A percentile compares a stretch with the other conserved stretches of the same genome.
These are phyloP conservation scores for Areca catechu DNA, from an alignment of 176 grass and related monocot species.

Conservation along the genomic window DNA sequence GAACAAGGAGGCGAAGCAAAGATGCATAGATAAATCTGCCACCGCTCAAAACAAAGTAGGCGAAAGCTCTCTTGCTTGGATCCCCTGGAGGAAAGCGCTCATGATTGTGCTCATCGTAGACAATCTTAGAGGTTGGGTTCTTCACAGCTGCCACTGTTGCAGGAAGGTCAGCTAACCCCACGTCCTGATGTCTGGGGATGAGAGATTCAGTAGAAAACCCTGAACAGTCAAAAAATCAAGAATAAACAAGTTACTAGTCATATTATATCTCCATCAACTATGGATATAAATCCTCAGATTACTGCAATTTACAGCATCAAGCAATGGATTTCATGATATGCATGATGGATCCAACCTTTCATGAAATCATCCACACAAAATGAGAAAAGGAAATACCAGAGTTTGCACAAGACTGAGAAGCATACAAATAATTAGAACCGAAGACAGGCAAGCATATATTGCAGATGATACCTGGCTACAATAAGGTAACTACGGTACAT, in stretches of 20 bases:
- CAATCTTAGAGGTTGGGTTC: slow-evolving; percentile 65
- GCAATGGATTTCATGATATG: too few relatives aligned
- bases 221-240: slow-evolving; percentile 14
- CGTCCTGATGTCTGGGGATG: slow-evolving; percentile 47
- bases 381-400: too few relatives aligned
- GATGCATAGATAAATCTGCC: slow-evolving; percentile 85
- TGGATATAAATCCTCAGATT: not conserved
- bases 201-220: slow-evolving; percentile 70
- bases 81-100: slow-evolving; percentile 69
- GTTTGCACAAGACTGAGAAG: too few relatives aligned
- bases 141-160: slow-evolving; percentile 58
- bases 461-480: too few relatives aligned
- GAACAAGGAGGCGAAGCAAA: slow-evolving; percentile 57
- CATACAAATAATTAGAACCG: too few relatives aligned
- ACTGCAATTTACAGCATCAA: too few relatives aligned
- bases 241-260: slow-evolving; percentile 6
- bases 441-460: too few relatives aligned
- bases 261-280: slow-evolving; percentile 6
- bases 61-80: slow-evolving; percentile 77
- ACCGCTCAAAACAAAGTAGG: slow-evolving; percentile 86
- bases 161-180: slow-evolving; percentile 36
- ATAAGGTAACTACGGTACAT: too few relatives aligned
- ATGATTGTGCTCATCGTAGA: slow-evolving; percentile 67
- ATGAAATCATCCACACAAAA: too few relatives aligned
- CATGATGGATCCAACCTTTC: too few relatives aligned